These are phyloP conservation scores for Backusella westeae DNA, from an alignment of 192 early-diverging fungal species.

Conservation along the genomic window DNA sequence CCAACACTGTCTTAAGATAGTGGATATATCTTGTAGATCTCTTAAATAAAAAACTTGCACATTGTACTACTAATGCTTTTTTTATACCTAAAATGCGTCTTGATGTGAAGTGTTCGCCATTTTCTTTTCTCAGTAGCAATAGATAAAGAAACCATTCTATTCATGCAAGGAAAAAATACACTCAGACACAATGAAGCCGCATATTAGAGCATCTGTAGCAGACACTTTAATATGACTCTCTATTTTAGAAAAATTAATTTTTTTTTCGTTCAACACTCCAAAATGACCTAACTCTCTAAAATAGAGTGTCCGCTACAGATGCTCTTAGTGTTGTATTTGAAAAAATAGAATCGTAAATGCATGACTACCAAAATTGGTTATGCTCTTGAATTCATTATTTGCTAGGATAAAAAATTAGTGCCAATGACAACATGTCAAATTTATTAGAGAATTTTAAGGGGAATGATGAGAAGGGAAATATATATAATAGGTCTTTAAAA, in stretches of 20 bases:
- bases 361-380: not conserved
- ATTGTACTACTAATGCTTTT: not conserved
- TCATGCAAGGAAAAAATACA: not conserved
- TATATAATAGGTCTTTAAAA: not conserved
- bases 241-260: too few species aligned
- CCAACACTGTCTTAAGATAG: not conserved
- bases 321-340: too few species aligned
- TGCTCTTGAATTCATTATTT: not conserved
- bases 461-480: not conserved
- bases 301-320: too few species aligned
- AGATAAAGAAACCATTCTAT: not conserved
- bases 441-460: not conserved
- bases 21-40: slow-evolving; percentile 5
- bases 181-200: not conserved
- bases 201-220: too few species aligned
- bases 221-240: too few species aligned
- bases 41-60: slow-evolving; percentile 5
- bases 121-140: not conserved
- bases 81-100: not conserved
- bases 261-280: too few species aligned
- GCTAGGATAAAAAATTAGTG: not conserved
- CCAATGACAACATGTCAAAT: too few species aligned
- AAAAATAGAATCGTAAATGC: too few species aligned
- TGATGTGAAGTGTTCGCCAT: not conserved
- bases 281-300: too few species aligned